Evolutionary conservation across 192 early-diverging fungal species (phyloP).

Genomic region (Mortierella claussenii): DNA sequence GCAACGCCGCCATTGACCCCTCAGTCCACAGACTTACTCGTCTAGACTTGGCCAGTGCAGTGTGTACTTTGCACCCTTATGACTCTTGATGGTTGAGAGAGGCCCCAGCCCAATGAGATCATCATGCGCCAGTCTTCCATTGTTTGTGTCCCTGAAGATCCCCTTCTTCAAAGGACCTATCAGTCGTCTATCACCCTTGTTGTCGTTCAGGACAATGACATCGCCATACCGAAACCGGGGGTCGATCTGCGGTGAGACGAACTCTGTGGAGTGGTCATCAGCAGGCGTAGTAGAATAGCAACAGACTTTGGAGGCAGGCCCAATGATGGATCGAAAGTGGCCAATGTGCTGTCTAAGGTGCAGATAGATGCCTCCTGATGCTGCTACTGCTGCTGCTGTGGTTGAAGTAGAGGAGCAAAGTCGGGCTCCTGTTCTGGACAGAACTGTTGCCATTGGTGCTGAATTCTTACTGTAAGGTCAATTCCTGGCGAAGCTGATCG

Average conservation of each 20-base stretch:
- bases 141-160: constrained; percentile 8
- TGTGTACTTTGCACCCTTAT: constrained; percentile 26
- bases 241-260: constrained; percentile 11
- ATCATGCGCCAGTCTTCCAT: constrained; percentile 35
- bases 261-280: too few relatives aligned
- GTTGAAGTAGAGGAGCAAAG: too few relatives aligned
- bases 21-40: constrained; percentile 40
- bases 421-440: too few relatives aligned
- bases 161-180: constrained; percentile 38
- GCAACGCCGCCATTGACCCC: not conserved
- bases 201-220: constrained; percentile 33
- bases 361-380: too few relatives aligned
- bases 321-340: too few relatives aligned
- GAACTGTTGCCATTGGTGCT: too few relatives aligned
- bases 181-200: constrained; percentile 29
- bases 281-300: too few relatives aligned
- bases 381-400: too few relatives aligned
- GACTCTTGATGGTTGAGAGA: constrained; percentile 21
- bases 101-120: constrained; percentile 27
- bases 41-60: constrained; percentile 46
- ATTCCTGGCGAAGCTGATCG: too few relatives aligned
- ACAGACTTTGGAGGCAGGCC: not conserved
- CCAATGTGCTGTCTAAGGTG: too few relatives aligned
- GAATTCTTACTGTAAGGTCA: too few relatives aligned
- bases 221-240: constrained; percentile 39